Evolutionary conservation across 345 rosid genomes (phyloP).

Genomic region (Carallia brachiata): DNA sequence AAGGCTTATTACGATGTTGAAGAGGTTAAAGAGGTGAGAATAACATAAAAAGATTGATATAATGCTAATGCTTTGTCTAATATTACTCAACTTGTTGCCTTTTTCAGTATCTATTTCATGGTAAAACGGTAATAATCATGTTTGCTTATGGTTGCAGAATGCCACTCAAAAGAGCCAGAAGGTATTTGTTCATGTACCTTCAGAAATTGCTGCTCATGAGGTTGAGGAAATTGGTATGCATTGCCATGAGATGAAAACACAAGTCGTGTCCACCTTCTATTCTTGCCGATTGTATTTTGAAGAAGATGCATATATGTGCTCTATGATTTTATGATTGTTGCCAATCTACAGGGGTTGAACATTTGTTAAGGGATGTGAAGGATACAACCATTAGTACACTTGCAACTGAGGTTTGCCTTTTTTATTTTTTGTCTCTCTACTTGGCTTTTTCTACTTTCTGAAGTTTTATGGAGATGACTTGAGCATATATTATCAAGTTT

Average conservation of each 20-base stretch:
- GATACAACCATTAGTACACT: constrained; percentile 89
- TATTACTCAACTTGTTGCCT: neutral
- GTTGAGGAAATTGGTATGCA: constrained; percentile 88
- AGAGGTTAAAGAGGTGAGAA: constrained; percentile 77
- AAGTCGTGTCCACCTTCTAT: too few relatives aligned
- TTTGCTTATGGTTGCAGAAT: constrained; percentile 43
- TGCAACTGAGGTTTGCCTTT: constrained; percentile 65
- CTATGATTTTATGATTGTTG: neutral
- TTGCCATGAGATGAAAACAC: neutral
- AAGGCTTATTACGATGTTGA: constrained; percentile 85
- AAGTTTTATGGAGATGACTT: too few relatives aligned
- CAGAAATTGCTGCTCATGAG: constrained; percentile 85
- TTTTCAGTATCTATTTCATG: neutral
- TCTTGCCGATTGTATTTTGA: neutral
- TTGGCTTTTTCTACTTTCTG: too few relatives aligned
- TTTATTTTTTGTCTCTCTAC: too few relatives aligned
- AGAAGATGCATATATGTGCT: too few relatives aligned
- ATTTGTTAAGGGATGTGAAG: constrained; percentile 81
- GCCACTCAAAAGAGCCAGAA: constrained; percentile 89
- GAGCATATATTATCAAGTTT: too few relatives aligned
- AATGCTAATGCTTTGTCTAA: neutral
- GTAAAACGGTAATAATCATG: neutral
- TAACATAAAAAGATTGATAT: neutral
- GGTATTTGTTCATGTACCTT: constrained; percentile 69
- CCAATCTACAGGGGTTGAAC: constrained; percentile 57